Evolutionary conservation across 2,329 filamentous ascomycete genomes (phyloP), one percentile per base, ranked within the genome.

Genomic region (Thielaviopsis musarum): DNA sequence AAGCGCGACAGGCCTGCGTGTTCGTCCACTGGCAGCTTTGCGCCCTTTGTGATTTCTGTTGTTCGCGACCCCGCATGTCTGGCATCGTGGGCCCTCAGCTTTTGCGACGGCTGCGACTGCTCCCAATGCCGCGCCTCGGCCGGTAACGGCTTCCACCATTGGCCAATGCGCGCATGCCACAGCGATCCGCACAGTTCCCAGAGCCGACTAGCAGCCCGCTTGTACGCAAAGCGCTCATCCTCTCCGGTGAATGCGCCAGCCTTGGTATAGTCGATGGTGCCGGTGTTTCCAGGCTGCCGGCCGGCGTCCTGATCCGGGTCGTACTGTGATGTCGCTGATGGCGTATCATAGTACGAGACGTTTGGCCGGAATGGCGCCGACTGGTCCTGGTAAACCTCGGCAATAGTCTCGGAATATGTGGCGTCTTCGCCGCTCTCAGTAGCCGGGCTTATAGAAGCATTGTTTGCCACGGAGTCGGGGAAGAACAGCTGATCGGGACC

Each of bases 221-320:
- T 88, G 65, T 89, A 91, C 0, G 87, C 87, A 67, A 93, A 93
- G 13, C 81, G 76, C 69, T 91, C 87, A 68, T 91, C 88, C 67
- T 91, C 85, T 13, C 88, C 88, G 0, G 85, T 91, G 66, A 91
- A 86, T 0, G 79, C 81, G 12, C 76, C 73, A 0, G 83, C 78
- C 63, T 84, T 82, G 56, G 75, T 79, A 66, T 91, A 93, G 66
- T 91, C 79, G n/a, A 79, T 70, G 9, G 49, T 30, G 22, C 24
- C 26, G 7, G 10, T 15, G 12, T 38, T n/a, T 2, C 49, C 52
- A 0, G 77, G 78, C 66, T 81, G 77, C 61, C 80, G 75, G 5
- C 57, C 56, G 0, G 77, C 79, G 66, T 82, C 78, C 61, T 80
- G 75, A 64, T 82, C 79, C 0, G 77, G 74, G 64, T 82, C 72